Evolutionary conservation across 306 rosid genomes (phyloP), one percentile per base, ranked within the genome.

Genomic region (Oemleria cerasiformis): DNA sequence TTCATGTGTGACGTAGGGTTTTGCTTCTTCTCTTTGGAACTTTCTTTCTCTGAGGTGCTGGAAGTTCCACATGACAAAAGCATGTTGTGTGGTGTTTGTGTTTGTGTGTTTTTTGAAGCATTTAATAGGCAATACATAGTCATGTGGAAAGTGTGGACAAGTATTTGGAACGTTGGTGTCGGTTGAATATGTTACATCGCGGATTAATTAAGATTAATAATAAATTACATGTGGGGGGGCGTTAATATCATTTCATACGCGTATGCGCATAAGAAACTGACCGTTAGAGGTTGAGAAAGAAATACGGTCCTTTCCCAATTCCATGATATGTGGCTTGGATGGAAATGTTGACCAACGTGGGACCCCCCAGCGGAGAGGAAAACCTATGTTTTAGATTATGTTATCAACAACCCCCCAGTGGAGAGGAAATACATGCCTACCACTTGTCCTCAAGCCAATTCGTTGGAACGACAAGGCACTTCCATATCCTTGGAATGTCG

Each of bases 11-110:
- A 53, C 19, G 67, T 63, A 34, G 56, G 40, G 30, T 17, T 59
- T 17, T 49, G 3, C 40, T 47, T 25, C 42, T 2, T 40, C 70
- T 65, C 5, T 62, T 40, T 0, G 54, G 63, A 30, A 30, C 57
- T 51, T n/a, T 25, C 30, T 25, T 45, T 19, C 48, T 68, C 30
- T 6, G 3, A 61, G 70, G 70, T 14, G 12, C 17, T 60, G 67
- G 60, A 23, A 45, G 20, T 63, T 72, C 76, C 45, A 65, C 67
- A 56, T 38, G 57, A 10, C 41, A 51, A 55, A 55, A 54, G 74
- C 62, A 40, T 61, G 49, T 21, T 23, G 23, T 69, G 39, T 41
- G 63, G 63, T 15, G 73, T 3, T 30, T 30, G 8, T 20, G 50
- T 21, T 3, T 54, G 6, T 3, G 8, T 23, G 0, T 5, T 60